Percentiles rank a stretch among this genome's conserved stretches.
These are phyloP conservation scores for Penicillium palitans DNA, from an alignment of 2,329 filamentous ascomycete species.

Conservation along the genomic window DNA sequence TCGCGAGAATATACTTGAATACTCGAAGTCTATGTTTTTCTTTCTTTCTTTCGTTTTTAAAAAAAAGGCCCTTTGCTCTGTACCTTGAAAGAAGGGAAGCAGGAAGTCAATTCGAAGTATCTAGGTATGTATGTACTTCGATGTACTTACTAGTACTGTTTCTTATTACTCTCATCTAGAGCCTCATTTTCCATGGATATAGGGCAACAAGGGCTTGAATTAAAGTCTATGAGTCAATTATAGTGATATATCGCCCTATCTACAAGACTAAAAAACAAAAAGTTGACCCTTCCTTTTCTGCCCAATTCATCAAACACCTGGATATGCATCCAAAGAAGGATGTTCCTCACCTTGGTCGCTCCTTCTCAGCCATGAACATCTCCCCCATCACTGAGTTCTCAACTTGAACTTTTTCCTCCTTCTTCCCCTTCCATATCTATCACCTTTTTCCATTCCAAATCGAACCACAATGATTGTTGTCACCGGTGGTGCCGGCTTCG, in stretches of 20 bases:
- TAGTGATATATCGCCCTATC: too few species aligned
- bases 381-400: not conserved
- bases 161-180: not conserved
- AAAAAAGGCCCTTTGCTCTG: too few species aligned
- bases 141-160: not conserved
- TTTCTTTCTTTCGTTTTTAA: too few species aligned
- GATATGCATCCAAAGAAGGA: not conserved
- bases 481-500: slow-evolving; percentile 3
- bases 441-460: too few species aligned
- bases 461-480: slow-evolving; percentile 1
- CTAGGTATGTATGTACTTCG: too few species aligned
- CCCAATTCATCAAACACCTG: not conserved
- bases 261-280: too few species aligned
- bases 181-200: too few species aligned
- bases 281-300: not conserved
- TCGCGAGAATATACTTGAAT: too few species aligned
- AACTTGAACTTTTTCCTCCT: not conserved
- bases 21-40: too few species aligned
- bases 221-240: too few species aligned
- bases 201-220: not conserved
- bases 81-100: too few species aligned
- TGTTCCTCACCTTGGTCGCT: not conserved
- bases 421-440: too few species aligned
- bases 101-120: not conserved
- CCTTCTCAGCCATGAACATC: not conserved